Evolutionary conservation across 352 stramenopile genomes (phyloP).

Genomic region (Blastocystis sp.): DNA sequence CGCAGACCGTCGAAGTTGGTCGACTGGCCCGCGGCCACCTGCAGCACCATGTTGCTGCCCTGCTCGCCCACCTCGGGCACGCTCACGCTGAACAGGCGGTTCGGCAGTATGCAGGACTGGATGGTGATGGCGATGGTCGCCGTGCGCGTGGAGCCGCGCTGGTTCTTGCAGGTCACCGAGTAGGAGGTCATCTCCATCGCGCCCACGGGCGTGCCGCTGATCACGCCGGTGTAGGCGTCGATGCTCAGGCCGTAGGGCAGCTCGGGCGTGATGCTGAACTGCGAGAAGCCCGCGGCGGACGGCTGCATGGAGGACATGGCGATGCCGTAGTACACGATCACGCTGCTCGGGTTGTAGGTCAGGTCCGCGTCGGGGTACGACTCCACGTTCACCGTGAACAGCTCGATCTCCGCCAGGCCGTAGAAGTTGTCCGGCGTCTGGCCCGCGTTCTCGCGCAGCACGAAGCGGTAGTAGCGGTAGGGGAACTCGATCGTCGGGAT

Average conservation of each 20-base stretch:
- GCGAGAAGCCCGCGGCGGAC: neutral
- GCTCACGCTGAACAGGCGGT: slow-evolving; percentile 8
- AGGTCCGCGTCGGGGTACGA: neutral
- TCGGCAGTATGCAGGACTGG: neutral
- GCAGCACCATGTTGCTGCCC: slow-evolving; percentile 2
- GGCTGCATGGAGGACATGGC: slow-evolving; percentile 44
- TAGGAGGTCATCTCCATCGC: slow-evolving; percentile 6
- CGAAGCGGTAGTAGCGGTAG: slow-evolving; percentile 54
- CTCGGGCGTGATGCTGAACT: slow-evolving; percentile 1
- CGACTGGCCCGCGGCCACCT: neutral
- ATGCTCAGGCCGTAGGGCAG: slow-evolving; percentile 44
- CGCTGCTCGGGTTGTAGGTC: slow-evolving; percentile 7
- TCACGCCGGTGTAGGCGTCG: slow-evolving; percentile 43
- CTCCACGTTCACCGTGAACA: slow-evolving; percentile 33
- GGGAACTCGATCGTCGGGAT: slow-evolving; percentile 13
- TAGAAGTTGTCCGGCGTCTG: slow-evolving; percentile 55
- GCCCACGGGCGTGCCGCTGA: slow-evolving; percentile 45
- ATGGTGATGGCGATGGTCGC: slow-evolving; percentile 48
- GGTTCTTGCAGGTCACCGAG: slow-evolving; percentile 37
- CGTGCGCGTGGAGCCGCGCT: neutral
- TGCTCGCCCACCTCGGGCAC: slow-evolving; percentile 39
- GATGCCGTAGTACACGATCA: slow-evolving; percentile 43
- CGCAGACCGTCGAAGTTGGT: neutral
- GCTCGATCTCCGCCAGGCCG: slow-evolving; percentile 29
- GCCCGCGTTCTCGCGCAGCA: slow-evolving; percentile 17